Base-by-base conservation (phyloP, 495 filamentous ascomycete species). In the Penicillium dipodomyicola region DNA sequence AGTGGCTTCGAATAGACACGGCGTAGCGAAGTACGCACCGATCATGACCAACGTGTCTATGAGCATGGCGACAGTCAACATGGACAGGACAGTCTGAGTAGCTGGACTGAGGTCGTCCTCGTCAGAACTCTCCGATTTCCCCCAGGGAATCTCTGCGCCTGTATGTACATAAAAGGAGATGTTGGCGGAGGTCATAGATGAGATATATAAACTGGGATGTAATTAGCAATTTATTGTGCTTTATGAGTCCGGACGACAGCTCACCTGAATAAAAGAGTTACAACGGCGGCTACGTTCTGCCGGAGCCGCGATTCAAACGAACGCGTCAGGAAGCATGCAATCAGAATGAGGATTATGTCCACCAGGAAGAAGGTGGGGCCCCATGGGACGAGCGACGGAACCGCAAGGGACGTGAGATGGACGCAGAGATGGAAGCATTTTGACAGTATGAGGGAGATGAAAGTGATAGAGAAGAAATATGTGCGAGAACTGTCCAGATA, bases 321-420 rank as follows among this genome's bases (percentile, higher is more conserved):
- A 32, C 56, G 59, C 46, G 53, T 35, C 49, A 63, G 57, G 46
- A 5, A 53, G 51, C 58, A 58, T 37, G 51, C 58, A 53, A 64
- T 39, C 46, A 60, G 37, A 39, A 68, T 63, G 23, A 59, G 41
- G 2, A 67, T 5, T 17, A 63, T 50, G 57, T 69, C 66, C 20
- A 55, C 61, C 11, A 65, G n/a, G 40, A 69, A 69, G 49, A 69
- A 69, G 11, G 66, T 62, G 35, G 54, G 37, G 8, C 66, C 59
- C 66, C 66, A 69, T 10, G 42, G 22, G 6, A 62, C 19, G 29
- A 69, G 51, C n/a, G 56, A 45, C 1, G 14, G 7, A 14, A 57
- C 9, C 5, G 56, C 43, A 22, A 68, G 43, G 0, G 60, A 57
- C 19, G 54, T 55, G 29, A 52, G 15, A 46, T 68, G 61, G 51